Evolutionary conservation across 129 eudicot species (phyloP).

Genomic region (Scalesia atractyloides): DNA sequence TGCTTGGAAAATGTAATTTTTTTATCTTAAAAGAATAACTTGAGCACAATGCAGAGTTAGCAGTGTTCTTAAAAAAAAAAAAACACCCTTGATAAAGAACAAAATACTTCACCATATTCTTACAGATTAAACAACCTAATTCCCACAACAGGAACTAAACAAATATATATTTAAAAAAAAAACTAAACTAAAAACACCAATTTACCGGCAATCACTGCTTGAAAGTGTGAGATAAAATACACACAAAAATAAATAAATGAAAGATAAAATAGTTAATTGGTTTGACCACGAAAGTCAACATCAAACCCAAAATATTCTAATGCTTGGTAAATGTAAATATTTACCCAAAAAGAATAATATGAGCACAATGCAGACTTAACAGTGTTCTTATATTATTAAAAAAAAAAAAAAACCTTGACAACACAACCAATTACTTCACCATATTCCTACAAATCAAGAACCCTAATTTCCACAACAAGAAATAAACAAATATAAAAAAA

Average conservation of each 20-base stretch:
- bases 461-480: background rate
- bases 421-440: too few species aligned
- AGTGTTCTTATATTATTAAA: background rate
- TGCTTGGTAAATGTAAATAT: background rate
- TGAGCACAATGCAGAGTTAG: too few species aligned
- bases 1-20: background rate
- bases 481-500: too few species aligned
- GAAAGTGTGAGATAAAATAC: background rate
- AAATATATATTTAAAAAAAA: too few species aligned
- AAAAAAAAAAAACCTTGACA: background rate
- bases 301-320: conserved; percentile 9
- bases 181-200: too few species aligned
- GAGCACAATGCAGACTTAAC: too few species aligned
- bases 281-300: conserved; percentile 29
- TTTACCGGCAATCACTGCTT: conserved; percentile 9
- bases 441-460: too few species aligned
- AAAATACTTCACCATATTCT: too few species aligned
- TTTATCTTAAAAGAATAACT: background rate
- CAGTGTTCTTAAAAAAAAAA: background rate
- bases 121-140: background rate
- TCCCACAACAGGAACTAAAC: too few species aligned
- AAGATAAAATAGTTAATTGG: background rate
- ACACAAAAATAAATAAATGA: background rate
- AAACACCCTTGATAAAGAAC: background rate
- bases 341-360: background rate